Percentiles rank a stretch among this genome's conserved stretches.
These are phyloP conservation scores for Waltiozyma sp. DNA, from an alignment of 1,139 yeast species.

Conservation along the genomic window DNA sequence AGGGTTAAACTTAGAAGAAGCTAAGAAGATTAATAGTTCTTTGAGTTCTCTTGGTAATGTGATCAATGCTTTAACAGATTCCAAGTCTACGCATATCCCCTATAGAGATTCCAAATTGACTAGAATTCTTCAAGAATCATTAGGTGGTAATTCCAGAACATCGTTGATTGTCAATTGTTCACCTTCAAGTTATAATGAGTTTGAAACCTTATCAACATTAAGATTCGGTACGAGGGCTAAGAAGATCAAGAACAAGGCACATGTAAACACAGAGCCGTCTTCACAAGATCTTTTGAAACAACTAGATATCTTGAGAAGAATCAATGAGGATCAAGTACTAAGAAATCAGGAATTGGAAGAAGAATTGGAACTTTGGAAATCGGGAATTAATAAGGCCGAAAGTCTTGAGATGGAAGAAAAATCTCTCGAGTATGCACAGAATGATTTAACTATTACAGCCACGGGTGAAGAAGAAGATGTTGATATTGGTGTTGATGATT, in stretches of 20 bases:
- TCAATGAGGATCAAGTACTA: constrained; percentile 32
- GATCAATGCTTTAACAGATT: constrained; percentile 67
- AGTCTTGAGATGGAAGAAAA: background rate
- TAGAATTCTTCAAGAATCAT: constrained; percentile 68
- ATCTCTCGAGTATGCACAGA: background rate
- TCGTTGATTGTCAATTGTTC: constrained; percentile 73
- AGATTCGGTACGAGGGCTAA: constrained; percentile 78
- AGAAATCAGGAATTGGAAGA: constrained; percentile 39
- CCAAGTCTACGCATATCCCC: constrained; percentile 56
- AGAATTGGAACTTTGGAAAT: constrained; percentile 39
- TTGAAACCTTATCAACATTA: constrained; percentile 67
- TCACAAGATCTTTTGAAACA: constrained; percentile 40
- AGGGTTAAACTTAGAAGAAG: constrained; percentile 71
- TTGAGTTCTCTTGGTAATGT: constrained; percentile 74
- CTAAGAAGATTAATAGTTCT: constrained; percentile 73
- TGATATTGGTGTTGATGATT: too few species aligned
- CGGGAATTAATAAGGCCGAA: constrained; percentile 22
- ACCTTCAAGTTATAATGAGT: constrained; percentile 47
- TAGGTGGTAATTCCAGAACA: constrained; percentile 84
- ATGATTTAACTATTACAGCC: background rate
- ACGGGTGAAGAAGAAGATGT: background rate
- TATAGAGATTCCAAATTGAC: constrained; percentile 81
- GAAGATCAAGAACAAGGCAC: constrained; percentile 55
- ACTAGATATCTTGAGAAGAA: constrained; percentile 36
- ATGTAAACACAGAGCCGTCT: constrained; percentile 60